Evolutionary conservation across 2,329 filamentous ascomycete genomes (phyloP), one percentile per base, ranked within the genome.

Genomic region (Clonostachys sp.): DNA sequence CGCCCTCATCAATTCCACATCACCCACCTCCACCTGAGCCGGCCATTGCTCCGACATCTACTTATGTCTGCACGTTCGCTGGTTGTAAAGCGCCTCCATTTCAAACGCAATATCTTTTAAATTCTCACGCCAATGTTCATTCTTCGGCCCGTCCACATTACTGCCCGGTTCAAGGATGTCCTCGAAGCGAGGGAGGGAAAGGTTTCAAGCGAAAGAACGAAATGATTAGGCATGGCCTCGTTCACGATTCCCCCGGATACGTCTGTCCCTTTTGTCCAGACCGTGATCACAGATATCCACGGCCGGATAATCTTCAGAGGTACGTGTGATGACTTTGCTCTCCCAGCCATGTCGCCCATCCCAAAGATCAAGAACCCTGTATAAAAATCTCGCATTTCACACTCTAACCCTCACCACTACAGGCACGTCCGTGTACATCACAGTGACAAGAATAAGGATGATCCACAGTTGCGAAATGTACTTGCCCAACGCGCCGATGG

Each of bases 181-280:
- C 81, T n/a, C 74, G 83, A 45, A 78, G 77, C 44, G 78, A 83
- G 59, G 77, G 78, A 3, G 83, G 83, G 5, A 84, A 82, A 53
- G 84, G 84, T 0, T 87, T 87, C 63, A 87, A 87, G 63, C 74
- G 84, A 48, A 87, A 86, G 62, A 87, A 87, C 55, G 84, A 87
- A 61, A 86, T 87, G 83, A 86, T 86, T 42, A 69, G 83, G 30
- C 83, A 87, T 60, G 91, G 92, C 2, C 78, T 97, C 4, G 94
- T 97, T 5, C 94, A 99, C 61, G 86, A 91, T 54, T 95, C 90
- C 8, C 94, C 94, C 2, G 92, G 92, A 50, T 99, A 97, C 60
- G 84, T 96, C 33, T 99, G 94, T 64, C 94, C 94, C 0, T 97
- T 96, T 62, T 99, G 94, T 64, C 88, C 90, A 2, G 91, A 96